Conservation (phyloP, 768 basidiomycete species). For the Russula sp. region DNA sequence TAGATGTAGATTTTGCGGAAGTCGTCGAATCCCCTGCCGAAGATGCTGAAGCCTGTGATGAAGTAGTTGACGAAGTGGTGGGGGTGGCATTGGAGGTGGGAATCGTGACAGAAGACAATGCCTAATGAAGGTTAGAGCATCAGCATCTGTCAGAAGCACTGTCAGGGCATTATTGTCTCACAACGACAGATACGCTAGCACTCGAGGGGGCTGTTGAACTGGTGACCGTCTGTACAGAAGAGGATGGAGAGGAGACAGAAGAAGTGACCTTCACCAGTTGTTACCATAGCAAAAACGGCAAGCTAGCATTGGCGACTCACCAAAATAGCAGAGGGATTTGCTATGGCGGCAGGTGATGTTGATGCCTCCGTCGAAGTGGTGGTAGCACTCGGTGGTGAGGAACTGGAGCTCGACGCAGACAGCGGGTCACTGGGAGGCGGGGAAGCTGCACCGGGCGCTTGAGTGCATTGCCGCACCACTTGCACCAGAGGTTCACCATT, state of each 20-base stretch:
- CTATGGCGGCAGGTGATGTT: too few species aligned
- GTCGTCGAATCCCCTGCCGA: slow-evolving; percentile 4
- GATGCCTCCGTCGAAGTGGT: slow-evolving; percentile 6
- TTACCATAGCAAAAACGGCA: not conserved
- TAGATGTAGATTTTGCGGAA: slow-evolving; percentile 23
- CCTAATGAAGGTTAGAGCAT: slow-evolving; percentile 1
- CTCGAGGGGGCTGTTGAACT: not conserved
- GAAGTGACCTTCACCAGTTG: not conserved
- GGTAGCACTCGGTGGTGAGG: not conserved
- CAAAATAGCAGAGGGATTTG: not conserved
- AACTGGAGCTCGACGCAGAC: not conserved
- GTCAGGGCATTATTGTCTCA: not conserved
- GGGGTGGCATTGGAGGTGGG: slow-evolving; percentile 5
- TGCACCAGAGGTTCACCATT: slow-evolving; percentile 28
- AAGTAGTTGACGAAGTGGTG: too few species aligned
- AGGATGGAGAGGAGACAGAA: not conserved
- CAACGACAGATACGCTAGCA: not conserved
- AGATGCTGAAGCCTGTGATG: slow-evolving; percentile 17
- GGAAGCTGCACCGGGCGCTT: slow-evolving; percentile 5
- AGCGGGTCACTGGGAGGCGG: not conserved
- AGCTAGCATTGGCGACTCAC: not conserved
- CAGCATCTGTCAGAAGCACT: not conserved
- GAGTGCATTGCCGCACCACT: slow-evolving; percentile 30
- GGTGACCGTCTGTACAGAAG: slow-evolving; percentile 11
- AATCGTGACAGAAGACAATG: slow-evolving; percentile 12